Conservation (phyloP, 306 rosid genomes). For the Aeschynomene evenia region DNA sequence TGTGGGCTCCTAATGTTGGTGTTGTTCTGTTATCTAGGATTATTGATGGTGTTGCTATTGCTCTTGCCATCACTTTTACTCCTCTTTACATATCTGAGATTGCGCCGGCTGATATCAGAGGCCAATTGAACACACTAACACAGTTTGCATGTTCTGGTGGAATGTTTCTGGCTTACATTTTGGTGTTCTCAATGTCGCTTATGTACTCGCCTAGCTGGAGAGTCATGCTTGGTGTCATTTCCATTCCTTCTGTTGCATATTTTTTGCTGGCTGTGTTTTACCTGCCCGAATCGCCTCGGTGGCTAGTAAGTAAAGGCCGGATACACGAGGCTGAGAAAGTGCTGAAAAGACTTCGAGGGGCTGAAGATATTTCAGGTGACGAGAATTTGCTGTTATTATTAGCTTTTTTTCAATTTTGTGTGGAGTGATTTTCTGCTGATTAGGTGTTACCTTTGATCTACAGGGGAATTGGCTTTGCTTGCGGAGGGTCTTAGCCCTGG, state of each 20-base stretch:
- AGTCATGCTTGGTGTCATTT: constrained; percentile 76
- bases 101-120: constrained; percentile 93
- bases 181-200: constrained; percentile 87
- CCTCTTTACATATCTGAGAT: constrained; percentile 95
- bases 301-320: constrained; percentile 97
- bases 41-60: constrained; percentile 76
- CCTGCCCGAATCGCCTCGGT: constrained; percentile 92
- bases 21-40: constrained; percentile 69
- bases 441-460: constrained; percentile 29
- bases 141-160: constrained; percentile 89
- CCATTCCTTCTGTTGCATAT: constrained; percentile 71
- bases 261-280: constrained; percentile 60
- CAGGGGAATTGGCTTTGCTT: constrained; percentile 93
- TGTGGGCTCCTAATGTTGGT: constrained; percentile 80
- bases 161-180: constrained; percentile 81
- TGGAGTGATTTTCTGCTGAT: constrained; percentile 1
- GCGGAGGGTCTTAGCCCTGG: constrained; percentile 96
- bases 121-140: constrained; percentile 74
- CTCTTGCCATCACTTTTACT: constrained; percentile 66
- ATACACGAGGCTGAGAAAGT: constrained; percentile 75
- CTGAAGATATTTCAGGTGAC: constrained; percentile 88
- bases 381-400: background rate
- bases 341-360: constrained; percentile 68
- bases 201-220: constrained; percentile 71
- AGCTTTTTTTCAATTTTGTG: background rate